phyloP scores from a whole-genome alignment of 768 basidiomycete species.

The Xanthoconium purpureum region DNA sequence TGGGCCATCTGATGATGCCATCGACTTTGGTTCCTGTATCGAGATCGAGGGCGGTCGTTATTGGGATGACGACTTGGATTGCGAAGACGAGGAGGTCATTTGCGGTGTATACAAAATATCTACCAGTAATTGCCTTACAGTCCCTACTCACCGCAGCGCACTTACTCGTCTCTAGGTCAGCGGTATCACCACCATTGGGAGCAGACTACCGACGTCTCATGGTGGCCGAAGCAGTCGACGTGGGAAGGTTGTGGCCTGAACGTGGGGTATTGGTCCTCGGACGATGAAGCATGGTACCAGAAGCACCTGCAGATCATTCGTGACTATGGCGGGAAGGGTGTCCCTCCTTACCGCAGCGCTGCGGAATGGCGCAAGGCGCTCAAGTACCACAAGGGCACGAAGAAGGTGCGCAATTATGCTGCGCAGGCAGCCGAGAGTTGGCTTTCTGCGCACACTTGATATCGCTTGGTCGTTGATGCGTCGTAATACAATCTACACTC shows the following conservation, averaged over 20 bases:
- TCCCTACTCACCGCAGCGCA: not conserved
- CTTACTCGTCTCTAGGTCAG: not conserved
- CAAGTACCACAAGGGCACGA: no score
- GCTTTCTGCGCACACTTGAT: no score
- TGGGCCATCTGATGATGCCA: not conserved
- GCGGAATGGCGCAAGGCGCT: no score
- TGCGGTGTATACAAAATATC: slow-evolving; percentile 2
- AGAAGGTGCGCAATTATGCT: no score
- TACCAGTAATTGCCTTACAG: not conserved
- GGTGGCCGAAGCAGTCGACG: slow-evolving; percentile 6
- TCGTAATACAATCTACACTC: no score
- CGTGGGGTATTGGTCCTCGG: slow-evolving; percentile 1
- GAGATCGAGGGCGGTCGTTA: not conserved
- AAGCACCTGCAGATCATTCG: not conserved
- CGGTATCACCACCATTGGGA: not conserved
- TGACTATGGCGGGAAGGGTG: no score
- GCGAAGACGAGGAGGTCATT: not conserved
- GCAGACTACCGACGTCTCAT: not conserved
- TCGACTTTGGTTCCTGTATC: not conserved
- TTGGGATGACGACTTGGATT: not conserved
- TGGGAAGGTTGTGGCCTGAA: not conserved
- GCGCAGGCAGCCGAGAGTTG: no score
- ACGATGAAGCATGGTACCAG: not conserved
- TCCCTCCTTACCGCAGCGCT: no score
- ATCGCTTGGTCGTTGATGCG: no score